These are phyloP conservation scores for Triangularia setosa DNA, from an alignment of 2,329 filamentous ascomycete genomes.

Conservation along the genomic window DNA sequence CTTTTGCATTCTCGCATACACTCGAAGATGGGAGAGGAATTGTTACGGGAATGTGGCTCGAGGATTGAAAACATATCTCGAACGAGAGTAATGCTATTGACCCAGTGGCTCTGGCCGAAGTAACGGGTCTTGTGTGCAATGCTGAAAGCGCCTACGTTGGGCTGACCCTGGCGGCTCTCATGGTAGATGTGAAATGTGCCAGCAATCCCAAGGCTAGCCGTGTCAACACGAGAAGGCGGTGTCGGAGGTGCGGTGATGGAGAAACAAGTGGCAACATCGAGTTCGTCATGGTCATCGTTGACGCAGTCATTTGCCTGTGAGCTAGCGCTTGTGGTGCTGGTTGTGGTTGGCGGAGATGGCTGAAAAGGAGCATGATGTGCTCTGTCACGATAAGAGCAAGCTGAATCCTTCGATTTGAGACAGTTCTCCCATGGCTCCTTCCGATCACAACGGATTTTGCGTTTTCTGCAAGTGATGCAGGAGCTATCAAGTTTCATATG, in stretches of 20 bases:
- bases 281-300: neutral
- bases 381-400: constrained; percentile 34
- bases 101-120: constrained; percentile 56
- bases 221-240: constrained; percentile 30
- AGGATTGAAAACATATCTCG: constrained; percentile 42
- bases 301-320: constrained; percentile 35
- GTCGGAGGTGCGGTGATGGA: neutral
- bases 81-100: constrained; percentile 45
- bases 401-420: constrained; percentile 33
- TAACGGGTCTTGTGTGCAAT: constrained; percentile 53
- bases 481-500: constrained; percentile 28
- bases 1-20: constrained; percentile 49
- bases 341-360: constrained; percentile 2
- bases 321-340: neutral
- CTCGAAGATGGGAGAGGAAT: constrained; percentile 33
- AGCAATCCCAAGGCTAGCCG: constrained; percentile 35
- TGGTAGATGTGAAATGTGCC: constrained; percentile 42
- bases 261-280: neutral
- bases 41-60: constrained; percentile 38
- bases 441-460: constrained; percentile 43
- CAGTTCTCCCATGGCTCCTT: constrained; percentile 41
- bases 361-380: constrained; percentile 15
- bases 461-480: constrained; percentile 40
- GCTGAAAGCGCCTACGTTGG: constrained; percentile 36
- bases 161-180: constrained; percentile 33